Evolutionary conservation across 2,329 filamentous ascomycete species (phyloP).

Genomic region (Penicillium nordicum): DNA sequence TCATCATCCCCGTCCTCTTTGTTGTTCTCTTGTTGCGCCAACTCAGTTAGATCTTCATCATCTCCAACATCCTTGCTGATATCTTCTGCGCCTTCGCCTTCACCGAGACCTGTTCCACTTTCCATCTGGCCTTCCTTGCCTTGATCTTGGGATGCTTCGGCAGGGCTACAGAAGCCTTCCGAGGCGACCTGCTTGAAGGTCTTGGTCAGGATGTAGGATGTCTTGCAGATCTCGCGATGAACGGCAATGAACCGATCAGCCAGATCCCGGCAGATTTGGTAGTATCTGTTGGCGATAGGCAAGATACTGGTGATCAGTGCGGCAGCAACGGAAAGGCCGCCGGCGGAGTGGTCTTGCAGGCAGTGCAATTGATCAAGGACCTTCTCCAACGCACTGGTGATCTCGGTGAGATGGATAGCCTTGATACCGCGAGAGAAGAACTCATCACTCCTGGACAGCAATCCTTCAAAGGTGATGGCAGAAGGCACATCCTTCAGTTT

Average conservation of each 20-base stretch:
- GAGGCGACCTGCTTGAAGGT: constrained; percentile 74
- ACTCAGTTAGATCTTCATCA: constrained; percentile 87
- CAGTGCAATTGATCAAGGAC: constrained; percentile 47
- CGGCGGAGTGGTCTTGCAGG: constrained; percentile 44
- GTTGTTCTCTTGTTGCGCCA: constrained; percentile 78
- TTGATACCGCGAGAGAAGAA: constrained; percentile 54
- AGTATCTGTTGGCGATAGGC: constrained; percentile 75
- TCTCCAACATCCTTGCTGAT: constrained; percentile 96
- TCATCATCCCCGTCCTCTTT: constrained; percentile 48
- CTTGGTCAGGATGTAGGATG: constrained; percentile 71
- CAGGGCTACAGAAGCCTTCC: constrained; percentile 87
- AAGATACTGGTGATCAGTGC: constrained; percentile 60
- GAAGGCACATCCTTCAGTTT: constrained; percentile 56
- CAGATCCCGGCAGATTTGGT: constrained; percentile 56
- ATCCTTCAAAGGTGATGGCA: constrained; percentile 60
- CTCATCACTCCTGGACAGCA: constrained; percentile 59
- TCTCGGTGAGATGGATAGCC: constrained; percentile 57
- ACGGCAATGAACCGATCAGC: constrained; percentile 59
- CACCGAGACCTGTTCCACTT: constrained; percentile 86
- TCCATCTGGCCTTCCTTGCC: constrained; percentile 77
- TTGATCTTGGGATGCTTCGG: constrained; percentile 71
- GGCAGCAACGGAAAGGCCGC: constrained; percentile 47
- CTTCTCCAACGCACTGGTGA: constrained; percentile 47
- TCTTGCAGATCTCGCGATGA: constrained; percentile 68
- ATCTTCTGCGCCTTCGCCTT: constrained; percentile 92